These are phyloP conservation scores for Telfairia occidentalis DNA, from an alignment of 331 rosid species.

Conservation along the genomic window DNA sequence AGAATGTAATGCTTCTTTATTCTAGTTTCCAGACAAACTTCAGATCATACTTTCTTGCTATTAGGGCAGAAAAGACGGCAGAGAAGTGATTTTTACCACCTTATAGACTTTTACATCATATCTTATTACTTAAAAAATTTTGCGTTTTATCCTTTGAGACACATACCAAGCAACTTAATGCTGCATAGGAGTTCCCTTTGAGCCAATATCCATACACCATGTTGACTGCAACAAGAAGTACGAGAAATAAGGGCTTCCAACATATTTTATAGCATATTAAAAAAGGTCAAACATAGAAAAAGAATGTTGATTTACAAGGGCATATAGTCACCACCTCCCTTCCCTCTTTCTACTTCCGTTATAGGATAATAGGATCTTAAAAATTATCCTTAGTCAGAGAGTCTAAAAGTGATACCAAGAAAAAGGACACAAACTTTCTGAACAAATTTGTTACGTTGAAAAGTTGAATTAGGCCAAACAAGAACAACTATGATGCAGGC, in stretches of 20 bases:
- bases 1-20: not conserved
- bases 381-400: not conserved
- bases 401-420: not conserved
- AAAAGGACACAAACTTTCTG: not conserved
- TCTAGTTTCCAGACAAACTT: not conserved
- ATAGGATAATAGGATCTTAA: not conserved
- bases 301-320: not conserved
- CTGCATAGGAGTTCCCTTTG: slow-evolving; percentile 53
- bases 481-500: not conserved
- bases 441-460: not conserved
- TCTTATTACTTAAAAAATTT: not conserved
- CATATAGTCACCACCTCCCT: not conserved
- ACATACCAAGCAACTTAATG: slow-evolving; percentile 68
- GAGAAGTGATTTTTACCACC: not conserved
- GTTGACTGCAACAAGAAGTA: slow-evolving; percentile 48
- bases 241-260: not conserved
- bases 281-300: not conserved
- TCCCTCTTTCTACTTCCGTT: not conserved
- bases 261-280: not conserved
- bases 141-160: not conserved
- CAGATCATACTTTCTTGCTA: not conserved
- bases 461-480: not conserved
- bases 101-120: not conserved
- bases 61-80: not conserved
- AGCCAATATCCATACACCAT: slow-evolving; percentile 83